These are phyloP conservation scores for Fusarium staphyleae DNA, from an alignment of 2,329 filamentous ascomycete species.

Conservation along the genomic window DNA sequence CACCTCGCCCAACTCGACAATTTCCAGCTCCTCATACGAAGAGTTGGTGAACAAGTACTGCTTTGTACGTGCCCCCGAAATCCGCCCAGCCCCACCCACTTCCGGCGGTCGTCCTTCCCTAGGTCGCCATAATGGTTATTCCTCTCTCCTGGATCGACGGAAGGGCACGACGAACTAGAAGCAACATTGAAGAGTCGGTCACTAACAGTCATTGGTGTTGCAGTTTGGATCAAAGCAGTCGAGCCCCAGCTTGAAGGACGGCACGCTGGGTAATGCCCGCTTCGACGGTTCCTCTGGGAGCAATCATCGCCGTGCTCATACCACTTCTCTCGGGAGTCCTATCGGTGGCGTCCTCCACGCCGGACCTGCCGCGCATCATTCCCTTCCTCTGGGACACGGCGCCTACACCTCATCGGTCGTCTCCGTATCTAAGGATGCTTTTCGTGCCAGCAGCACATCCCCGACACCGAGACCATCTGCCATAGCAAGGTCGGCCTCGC, in stretches of 20 bases:
- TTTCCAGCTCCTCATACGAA: conserved; percentile 90
- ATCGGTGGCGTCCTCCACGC: conserved; percentile 41
- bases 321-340: conserved; percentile 23
- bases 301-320: conserved; percentile 17
- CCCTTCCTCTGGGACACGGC: conserved; percentile 42
- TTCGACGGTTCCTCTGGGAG: conserved; percentile 40
- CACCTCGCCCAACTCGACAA: conserved; percentile 61
- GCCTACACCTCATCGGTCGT: conserved; percentile 28
- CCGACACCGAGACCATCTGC: conserved; percentile 47
- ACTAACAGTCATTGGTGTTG: conserved; percentile 50
- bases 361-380: conserved; percentile 52
- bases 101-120: conserved; percentile 31
- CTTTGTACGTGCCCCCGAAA: conserved; percentile 84
- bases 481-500: conserved; percentile 53
- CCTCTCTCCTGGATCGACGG: conserved; percentile 18
- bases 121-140: conserved; percentile 24
- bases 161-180: conserved; percentile 31
- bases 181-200: conserved; percentile 40
- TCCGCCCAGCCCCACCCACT: conserved; percentile 40
- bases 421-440: conserved; percentile 41
- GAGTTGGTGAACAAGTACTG: conserved; percentile 99
- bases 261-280: conserved; percentile 52
- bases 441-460: conserved; percentile 34
- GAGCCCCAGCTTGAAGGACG: conserved; percentile 59
- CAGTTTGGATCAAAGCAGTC: conserved; percentile 70